A percentile compares a stretch with the other conserved stretches of the same genome.
Conservation (phyloP, 2,329 filamentous ascomycete genomes). For the Cordyceps sp. region DNA sequence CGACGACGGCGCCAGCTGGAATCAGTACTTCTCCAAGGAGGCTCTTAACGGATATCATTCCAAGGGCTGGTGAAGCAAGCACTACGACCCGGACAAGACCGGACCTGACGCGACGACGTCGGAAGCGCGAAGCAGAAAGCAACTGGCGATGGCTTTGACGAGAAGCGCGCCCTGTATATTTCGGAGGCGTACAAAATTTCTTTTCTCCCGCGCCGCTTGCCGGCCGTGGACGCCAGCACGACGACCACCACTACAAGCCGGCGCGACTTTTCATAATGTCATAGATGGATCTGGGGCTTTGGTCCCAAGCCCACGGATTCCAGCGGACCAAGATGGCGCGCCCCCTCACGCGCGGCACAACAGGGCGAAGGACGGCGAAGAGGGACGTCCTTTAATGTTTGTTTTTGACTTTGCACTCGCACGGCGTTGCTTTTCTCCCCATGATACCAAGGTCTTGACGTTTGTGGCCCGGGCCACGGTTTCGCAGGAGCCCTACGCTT, state of each 20-base stretch:
- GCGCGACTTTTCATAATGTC: slow-evolving; percentile 2
- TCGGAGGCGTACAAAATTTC: slow-evolving; percentile 11
- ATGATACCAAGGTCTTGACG: slow-evolving; percentile 15
- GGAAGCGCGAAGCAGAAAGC: slow-evolving; percentile 2
- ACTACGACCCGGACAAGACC: slow-evolving; percentile 5
- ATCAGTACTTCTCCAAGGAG: slow-evolving; percentile 72
- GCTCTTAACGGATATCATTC: slow-evolving; percentile 34
- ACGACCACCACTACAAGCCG: too few species aligned
- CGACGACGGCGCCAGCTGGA: slow-evolving; percentile 59
- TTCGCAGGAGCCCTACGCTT: slow-evolving; percentile 2
- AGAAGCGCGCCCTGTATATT: slow-evolving; percentile 10
- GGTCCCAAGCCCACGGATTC: neutral
- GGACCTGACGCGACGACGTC: neutral
- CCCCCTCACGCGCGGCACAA: too few species aligned
- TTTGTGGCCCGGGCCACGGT: slow-evolving; percentile 2
- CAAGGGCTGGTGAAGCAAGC: slow-evolving; percentile 21
- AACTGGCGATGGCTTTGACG: slow-evolving; percentile 4
- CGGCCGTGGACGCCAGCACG: too few species aligned
- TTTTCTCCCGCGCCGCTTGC: too few species aligned
- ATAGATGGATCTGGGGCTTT: neutral
- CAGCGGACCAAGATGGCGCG: too few species aligned
- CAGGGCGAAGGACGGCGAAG: too few species aligned
- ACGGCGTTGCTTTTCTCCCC: slow-evolving; percentile 6
- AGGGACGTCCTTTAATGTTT: slow-evolving; percentile 4
- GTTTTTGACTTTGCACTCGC: slow-evolving; percentile 6